These are phyloP conservation scores for Penicillium hesseltinei DNA, from an alignment of 2,329 filamentous ascomycete species.

Conservation along the genomic window DNA sequence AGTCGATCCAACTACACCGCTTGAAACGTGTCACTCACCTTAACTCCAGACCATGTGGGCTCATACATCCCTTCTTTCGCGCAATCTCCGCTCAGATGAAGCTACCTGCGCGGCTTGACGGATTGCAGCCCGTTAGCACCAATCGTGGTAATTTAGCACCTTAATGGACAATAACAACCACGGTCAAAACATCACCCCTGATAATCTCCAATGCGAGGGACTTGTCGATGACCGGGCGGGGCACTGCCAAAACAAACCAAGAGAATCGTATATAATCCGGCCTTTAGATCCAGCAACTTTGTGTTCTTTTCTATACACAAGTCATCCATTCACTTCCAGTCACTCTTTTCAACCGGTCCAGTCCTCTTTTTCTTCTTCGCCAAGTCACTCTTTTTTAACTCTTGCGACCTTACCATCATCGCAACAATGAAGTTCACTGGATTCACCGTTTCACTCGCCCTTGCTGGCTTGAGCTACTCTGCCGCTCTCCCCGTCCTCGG, in stretches of 20 bases:
- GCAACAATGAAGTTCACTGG: constrained; percentile 40
- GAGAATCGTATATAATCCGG: constrained; percentile 26
- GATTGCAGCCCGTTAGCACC: constrained; percentile 7
- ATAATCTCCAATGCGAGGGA: constrained; percentile 19
- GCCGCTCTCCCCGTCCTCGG: constrained; percentile 27
- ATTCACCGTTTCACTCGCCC: constrained; percentile 32
- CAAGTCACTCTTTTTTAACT: constrained; percentile 28
- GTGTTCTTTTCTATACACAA: constrained; percentile 15
- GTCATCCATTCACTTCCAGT: constrained; percentile 22
- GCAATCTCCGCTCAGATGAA: constrained; percentile 2
- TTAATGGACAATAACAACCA: constrained; percentile 4
- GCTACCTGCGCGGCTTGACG: constrained; percentile 1
- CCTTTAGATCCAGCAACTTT: background rate
- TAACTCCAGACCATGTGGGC: constrained; percentile 16
- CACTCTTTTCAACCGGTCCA: constrained; percentile 18
- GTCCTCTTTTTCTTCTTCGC: background rate
- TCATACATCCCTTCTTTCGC: constrained; percentile 12
- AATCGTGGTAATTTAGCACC: constrained; percentile 7
- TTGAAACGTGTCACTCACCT: background rate
- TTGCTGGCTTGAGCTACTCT: constrained; percentile 31
- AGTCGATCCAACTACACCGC: background rate
- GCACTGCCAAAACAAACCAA: constrained; percentile 13
- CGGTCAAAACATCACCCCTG: constrained; percentile 12
- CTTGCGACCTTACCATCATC: background rate
- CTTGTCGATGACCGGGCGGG: constrained; percentile 7